Conservation (phyloP, 192 early-diverging fungal species). For the Backusella circina region DNA sequence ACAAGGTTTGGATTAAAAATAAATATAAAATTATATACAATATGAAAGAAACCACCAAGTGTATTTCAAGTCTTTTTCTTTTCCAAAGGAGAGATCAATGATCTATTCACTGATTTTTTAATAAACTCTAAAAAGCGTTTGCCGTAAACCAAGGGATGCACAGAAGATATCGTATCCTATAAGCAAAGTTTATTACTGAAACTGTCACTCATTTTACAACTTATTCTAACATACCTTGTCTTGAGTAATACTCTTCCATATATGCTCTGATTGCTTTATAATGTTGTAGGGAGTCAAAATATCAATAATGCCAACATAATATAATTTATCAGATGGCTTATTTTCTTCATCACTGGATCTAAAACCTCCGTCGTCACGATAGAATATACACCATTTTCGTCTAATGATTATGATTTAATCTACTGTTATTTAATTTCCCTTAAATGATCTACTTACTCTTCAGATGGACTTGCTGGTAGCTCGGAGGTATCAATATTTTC, state of each 20-base stretch:
- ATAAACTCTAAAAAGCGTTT: constrained; percentile 13
- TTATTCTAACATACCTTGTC: constrained; percentile 45
- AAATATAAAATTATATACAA: background rate
- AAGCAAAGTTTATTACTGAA: background rate
- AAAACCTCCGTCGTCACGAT: constrained; percentile 14
- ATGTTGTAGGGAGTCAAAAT: constrained; percentile 94
- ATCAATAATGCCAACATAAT: constrained; percentile 97
- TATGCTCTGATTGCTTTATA: constrained; percentile 84
- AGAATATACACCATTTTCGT: constrained; percentile 12
- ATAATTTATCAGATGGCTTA: constrained; percentile 30
- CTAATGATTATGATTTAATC: constrained; percentile 1
- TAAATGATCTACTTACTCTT: constrained; percentile 12
- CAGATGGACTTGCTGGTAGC: constrained; percentile 53
- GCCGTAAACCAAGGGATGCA: constrained; percentile 3
- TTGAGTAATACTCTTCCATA: constrained; percentile 80
- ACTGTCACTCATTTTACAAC: background rate
- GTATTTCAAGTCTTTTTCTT: background rate
- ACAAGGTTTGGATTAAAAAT: background rate
- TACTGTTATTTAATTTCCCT: background rate
- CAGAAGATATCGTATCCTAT: constrained; percentile 11
- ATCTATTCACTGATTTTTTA: constrained; percentile 5
- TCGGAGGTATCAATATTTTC: constrained; percentile 56
- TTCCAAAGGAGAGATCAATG: background rate
- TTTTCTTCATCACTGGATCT: constrained; percentile 14
- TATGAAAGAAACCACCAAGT: background rate